Percentiles rank a stretch among this genome's conserved stretches.
phyloP scores from a whole-genome alignment of 495 filamentous ascomycete species.

The Xylaria sp. region DNA sequence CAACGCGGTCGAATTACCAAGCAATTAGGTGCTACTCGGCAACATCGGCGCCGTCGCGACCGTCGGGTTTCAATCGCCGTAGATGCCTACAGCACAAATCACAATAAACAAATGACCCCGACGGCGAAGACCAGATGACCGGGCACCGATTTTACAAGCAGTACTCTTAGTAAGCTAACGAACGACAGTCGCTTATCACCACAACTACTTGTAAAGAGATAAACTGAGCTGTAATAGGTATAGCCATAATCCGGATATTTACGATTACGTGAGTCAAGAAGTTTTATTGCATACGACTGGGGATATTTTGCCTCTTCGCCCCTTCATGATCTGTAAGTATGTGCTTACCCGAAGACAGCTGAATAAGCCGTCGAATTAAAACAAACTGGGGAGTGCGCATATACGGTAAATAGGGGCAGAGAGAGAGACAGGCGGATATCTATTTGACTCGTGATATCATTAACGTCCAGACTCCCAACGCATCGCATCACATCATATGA shows the following conservation, averaged over 20 bases:
- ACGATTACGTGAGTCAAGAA: background rate
- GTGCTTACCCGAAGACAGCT: background rate
- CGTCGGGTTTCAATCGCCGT: background rate
- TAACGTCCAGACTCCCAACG: background rate
- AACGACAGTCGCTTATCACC: background rate
- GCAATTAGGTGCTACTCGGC: conserved; percentile 10
- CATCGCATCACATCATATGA: background rate
- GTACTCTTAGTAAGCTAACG: background rate
- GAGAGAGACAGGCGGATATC: background rate
- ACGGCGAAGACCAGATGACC: background rate
- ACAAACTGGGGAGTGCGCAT: background rate
- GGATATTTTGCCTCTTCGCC: background rate
- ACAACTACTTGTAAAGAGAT: background rate
- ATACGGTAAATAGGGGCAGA: background rate
- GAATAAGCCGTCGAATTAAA: background rate
- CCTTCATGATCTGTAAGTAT: conserved; percentile 9
- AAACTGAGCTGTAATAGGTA: background rate
- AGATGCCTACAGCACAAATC: background rate
- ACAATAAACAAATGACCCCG: background rate
- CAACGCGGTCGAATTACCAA: conserved; percentile 16
- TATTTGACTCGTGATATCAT: conserved; percentile 5
- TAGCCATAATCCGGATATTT: background rate
- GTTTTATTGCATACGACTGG: background rate
- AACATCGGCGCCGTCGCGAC: background rate
- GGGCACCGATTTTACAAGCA: background rate